Percentiles rank a stretch among this genome's conserved stretches.
Evolutionary conservation across 768 basidiomycete genomes (phyloP).

Genomic region (Pleurotus tuber-regium): DNA sequence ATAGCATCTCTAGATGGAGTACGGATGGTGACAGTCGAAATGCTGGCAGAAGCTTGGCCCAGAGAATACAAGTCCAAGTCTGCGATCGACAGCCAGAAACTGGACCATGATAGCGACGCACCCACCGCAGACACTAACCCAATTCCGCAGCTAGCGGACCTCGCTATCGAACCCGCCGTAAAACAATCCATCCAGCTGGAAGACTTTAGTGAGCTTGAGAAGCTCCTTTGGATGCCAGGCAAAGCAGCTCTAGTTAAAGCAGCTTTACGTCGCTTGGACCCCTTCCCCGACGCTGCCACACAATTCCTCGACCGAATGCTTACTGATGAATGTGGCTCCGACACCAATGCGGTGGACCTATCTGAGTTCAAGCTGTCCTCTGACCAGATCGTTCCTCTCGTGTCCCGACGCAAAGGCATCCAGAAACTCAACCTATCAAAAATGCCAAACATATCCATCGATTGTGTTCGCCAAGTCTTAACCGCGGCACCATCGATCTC

Average conservation of each 20-base stretch:
- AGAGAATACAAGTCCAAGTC: not conserved
- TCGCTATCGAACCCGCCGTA: conserved; percentile 25
- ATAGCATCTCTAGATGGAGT: conserved; percentile 5
- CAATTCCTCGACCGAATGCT: conserved; percentile 21
- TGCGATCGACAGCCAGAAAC: not conserved
- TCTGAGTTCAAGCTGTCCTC: conserved; percentile 20
- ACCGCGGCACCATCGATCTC: conserved; percentile 18
- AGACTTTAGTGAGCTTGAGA: conserved; percentile 23
- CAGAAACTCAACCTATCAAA: conserved; percentile 24
- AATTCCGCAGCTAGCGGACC: conserved; percentile 25
- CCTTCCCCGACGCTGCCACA: conserved; percentile 25
- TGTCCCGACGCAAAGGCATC: conserved; percentile 11
- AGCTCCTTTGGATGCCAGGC: conserved; percentile 26
- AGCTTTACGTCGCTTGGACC: conserved; percentile 16
- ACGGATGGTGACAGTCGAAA: conserved; percentile 3
- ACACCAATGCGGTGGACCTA: conserved; percentile 22
- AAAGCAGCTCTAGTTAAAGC: conserved; percentile 21
- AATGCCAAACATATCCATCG: conserved; percentile 22
- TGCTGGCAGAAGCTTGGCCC: conserved; percentile 8
- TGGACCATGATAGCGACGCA: not conserved
- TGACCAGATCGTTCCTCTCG: conserved; percentile 21
- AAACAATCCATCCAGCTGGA: conserved; percentile 20
- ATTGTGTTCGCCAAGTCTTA: conserved; percentile 21
- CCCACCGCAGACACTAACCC: not conserved
- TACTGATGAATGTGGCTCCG: conserved; percentile 10